A percentile compares a stretch with the other conserved stretches of the same genome.
These are phyloP conservation scores for Cercospora beticola DNA, from an alignment of 2,329 filamentous ascomycete genomes.

Conservation along the genomic window DNA sequence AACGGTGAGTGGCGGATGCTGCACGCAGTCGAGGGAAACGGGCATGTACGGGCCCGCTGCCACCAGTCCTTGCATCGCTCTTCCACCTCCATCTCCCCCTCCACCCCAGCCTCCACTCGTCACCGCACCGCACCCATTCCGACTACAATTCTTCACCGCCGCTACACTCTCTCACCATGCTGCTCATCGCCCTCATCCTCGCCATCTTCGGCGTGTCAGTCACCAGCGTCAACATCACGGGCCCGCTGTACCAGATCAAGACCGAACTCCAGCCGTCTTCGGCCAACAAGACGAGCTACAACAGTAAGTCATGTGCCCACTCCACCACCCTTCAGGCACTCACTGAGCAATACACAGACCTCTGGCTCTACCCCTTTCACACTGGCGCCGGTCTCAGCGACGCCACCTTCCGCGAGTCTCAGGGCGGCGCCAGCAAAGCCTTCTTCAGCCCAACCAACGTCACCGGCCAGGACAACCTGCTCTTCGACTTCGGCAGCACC, in stretches of 20 bases:
- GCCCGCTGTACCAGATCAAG: slow-evolving; percentile 32
- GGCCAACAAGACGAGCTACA: background rate
- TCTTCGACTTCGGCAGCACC: slow-evolving; percentile 35
- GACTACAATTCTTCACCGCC: background rate
- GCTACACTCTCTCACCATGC: slow-evolving; percentile 18
- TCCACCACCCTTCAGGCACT: background rate
- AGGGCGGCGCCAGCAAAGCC: slow-evolving; percentile 22
- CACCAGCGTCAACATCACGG: slow-evolving; percentile 31
- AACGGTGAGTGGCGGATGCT: background rate
- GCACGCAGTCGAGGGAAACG: background rate
- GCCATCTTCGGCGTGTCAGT: slow-evolving; percentile 22
- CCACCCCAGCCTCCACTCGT: background rate
- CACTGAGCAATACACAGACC: slow-evolving; percentile 11
- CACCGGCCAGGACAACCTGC: slow-evolving; percentile 27
- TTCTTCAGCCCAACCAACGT: slow-evolving; percentile 34
- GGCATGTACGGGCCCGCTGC: background rate
- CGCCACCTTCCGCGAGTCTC: slow-evolving; percentile 28
- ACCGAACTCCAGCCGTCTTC: slow-evolving; percentile 23
- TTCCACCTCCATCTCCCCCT: background rate
- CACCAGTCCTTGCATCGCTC: background rate
- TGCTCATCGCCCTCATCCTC: slow-evolving; percentile 21
- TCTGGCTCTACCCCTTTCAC: slow-evolving; percentile 35
- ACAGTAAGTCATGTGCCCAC: background rate
- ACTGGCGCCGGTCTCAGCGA: slow-evolving; percentile 35
- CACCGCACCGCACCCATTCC: background rate